Evolutionary conservation across 129 eudicot genomes (phyloP).

Genomic region (Glebionis coronaria): DNA sequence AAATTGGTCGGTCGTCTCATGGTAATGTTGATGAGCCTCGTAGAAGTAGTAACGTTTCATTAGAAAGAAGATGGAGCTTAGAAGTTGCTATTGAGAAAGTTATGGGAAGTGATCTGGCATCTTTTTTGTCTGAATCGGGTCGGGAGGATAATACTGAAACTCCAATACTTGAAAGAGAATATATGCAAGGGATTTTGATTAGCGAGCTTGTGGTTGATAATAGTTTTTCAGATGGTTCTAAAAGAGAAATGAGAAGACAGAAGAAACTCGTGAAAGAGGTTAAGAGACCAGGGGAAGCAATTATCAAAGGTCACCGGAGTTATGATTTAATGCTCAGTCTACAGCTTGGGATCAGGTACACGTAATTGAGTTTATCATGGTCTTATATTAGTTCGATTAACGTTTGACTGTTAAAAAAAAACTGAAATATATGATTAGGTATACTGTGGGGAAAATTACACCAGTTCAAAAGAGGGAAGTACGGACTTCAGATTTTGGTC

Average conservation of each 20-base stretch:
- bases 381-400: not conserved
- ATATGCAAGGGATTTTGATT: slow-evolving; percentile 96
- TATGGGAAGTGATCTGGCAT: slow-evolving; percentile 57
- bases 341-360: slow-evolving; percentile 95
- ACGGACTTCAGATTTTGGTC: slow-evolving; percentile 78
- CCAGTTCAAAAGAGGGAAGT: slow-evolving; percentile 91
- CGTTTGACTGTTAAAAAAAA: slow-evolving; percentile 18
- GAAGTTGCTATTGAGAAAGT: slow-evolving; percentile 84
- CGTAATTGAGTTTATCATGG: not conserved
- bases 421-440: slow-evolving; percentile 48
- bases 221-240: slow-evolving; percentile 51
- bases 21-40: slow-evolving; percentile 33
- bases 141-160: slow-evolving; percentile 41
- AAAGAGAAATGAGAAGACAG: slow-evolving; percentile 62
- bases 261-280: slow-evolving; percentile 72
- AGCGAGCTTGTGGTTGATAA: slow-evolving; percentile 71
- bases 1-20: slow-evolving; percentile 48
- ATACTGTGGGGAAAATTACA: slow-evolving; percentile 97
- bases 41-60: slow-evolving; percentile 45
- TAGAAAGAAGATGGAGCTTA: slow-evolving; percentile 92
- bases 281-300: slow-evolving; percentile 78
- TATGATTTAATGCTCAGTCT: slow-evolving; percentile 94
- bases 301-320: slow-evolving; percentile 90
- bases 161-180: slow-evolving; percentile 87
- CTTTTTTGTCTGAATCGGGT: slow-evolving; percentile 43